phyloP scores from a whole-genome alignment of 2,329 filamentous ascomycete genomes.

The Neophaeococcomyces aloes region DNA sequence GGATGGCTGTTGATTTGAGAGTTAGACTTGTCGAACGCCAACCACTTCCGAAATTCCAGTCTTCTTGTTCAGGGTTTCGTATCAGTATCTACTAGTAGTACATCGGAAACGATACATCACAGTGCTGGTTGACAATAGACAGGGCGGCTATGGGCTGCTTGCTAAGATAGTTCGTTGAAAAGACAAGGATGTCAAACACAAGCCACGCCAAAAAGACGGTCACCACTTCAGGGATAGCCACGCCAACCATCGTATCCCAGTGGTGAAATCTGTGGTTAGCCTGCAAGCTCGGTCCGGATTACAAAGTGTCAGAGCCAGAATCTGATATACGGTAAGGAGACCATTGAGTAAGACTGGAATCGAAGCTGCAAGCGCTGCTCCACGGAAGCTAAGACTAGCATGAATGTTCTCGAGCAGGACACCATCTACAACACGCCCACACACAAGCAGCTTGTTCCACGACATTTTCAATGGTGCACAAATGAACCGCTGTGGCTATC shows the following conservation, averaged over 20 bases:
- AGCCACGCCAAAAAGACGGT: conserved; percentile 80
- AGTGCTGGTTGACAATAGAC: conserved; percentile 65
- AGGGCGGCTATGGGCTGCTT: conserved; percentile 67
- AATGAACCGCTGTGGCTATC: conserved; percentile 64
- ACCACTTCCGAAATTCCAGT: too few species aligned
- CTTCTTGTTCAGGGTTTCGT: too few species aligned
- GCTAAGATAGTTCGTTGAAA: conserved; percentile 60
- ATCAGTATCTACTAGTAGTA: too few species aligned
- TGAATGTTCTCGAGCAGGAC: too few species aligned
- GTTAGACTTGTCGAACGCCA: too few species aligned
- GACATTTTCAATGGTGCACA: conserved; percentile 63
- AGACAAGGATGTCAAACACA: conserved; percentile 71
- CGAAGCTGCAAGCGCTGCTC: conserved; percentile 59
- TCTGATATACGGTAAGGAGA: conserved; percentile 55
- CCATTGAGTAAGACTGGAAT: conserved; percentile 56
- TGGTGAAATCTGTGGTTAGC: conserved; percentile 51
- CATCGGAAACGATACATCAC: conserved; percentile 77
- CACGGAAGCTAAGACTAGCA: conserved; percentile 56
- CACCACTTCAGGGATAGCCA: conserved; percentile 69
- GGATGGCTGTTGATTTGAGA: too few species aligned
- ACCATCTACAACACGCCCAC: too few species aligned
- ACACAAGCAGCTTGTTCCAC: conserved; percentile 63
- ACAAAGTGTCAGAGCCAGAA: conserved; percentile 46
- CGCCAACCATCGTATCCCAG: conserved; percentile 64
- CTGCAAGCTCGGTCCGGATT: conserved; percentile 64